Conservation (phyloP, 2,329 filamentous ascomycete species). For the Colletotrichum euphorbiae region DNA sequence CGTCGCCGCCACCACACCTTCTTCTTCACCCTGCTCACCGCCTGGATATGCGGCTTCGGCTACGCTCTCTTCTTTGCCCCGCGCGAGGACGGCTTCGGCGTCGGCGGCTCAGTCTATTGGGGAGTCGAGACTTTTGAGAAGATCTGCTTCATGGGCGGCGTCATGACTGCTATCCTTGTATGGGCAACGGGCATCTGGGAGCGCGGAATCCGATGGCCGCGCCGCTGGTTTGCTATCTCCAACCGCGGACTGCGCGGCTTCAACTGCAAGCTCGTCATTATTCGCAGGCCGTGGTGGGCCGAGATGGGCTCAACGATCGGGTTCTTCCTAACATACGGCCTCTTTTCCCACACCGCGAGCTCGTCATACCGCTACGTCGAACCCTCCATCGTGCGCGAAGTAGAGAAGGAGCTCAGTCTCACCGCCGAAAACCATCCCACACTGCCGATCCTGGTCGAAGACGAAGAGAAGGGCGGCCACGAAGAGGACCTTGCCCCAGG, state of each 20-base stretch:
- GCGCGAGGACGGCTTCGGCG: constrained; percentile 90
- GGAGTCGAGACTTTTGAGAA: constrained; percentile 91
- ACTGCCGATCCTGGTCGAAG: constrained; percentile 58
- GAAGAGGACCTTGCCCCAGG: constrained; percentile 93
- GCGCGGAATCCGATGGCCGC: constrained; percentile 91
- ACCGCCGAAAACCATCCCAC: constrained; percentile 55
- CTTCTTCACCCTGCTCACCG: constrained; percentile 81
- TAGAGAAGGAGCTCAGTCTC: constrained; percentile 68
- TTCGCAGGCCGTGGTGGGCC: constrained; percentile 83
- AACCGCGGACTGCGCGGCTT: constrained; percentile 91
- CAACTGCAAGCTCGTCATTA: constrained; percentile 95
- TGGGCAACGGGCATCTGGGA: constrained; percentile 99
- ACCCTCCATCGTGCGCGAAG: constrained; percentile 67
- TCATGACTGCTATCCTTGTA: constrained; percentile 86
- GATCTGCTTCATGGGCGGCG: constrained; percentile 89
- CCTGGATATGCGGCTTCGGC: constrained; percentile 87
- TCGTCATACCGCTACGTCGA: constrained; percentile 84
- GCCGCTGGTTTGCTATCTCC: constrained; percentile 88
- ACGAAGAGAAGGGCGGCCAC: constrained; percentile 74
- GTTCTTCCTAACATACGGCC: constrained; percentile 82
- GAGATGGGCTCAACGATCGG: constrained; percentile 79
- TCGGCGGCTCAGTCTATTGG: constrained; percentile 97
- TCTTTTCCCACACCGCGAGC: constrained; percentile 74
- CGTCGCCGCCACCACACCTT: constrained; percentile 93
- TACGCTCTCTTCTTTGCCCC: constrained; percentile 95